phyloP scores from a whole-genome alignment of 371 early-diverging fungal species.

The Actinomucor elegans region DNA sequence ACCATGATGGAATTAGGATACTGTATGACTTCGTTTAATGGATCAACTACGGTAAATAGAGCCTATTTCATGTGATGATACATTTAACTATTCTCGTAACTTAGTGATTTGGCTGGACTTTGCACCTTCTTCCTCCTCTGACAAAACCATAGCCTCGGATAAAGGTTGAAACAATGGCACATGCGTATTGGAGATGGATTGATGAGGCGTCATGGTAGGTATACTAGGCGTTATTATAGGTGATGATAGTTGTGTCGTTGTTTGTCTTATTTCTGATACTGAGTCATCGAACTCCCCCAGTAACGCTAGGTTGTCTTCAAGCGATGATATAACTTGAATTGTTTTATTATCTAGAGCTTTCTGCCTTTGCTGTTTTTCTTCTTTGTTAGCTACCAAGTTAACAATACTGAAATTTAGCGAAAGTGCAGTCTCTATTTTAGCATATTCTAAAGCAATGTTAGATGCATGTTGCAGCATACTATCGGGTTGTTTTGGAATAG shows the following conservation, averaged over 20 bases:
- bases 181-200: constrained; percentile 1
- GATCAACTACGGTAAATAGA: background rate
- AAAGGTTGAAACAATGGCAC: background rate
- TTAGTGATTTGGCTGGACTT: background rate
- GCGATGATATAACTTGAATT: background rate
- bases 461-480: constrained; percentile 2
- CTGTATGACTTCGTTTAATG: background rate
- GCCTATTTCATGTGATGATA: background rate
- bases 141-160: background rate
- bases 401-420: constrained; percentile 12
- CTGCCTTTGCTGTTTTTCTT: background rate
- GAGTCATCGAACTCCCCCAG: background rate
- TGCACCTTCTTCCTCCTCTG: background rate
- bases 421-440: constrained; percentile 19
- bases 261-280: background rate
- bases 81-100: constrained; percentile 1
- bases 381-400: background rate
- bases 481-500: background rate
- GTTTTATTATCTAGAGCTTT: too few species aligned
- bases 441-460: constrained; percentile 22
- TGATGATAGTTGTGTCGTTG: background rate
- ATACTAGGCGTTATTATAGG: background rate
- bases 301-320: too few species aligned
- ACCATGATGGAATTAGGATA: background rate
- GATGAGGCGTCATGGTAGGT: background rate